Conservation (phyloP, 2,329 filamentous ascomycete species). For the Phialophora verrucosa region DNA sequence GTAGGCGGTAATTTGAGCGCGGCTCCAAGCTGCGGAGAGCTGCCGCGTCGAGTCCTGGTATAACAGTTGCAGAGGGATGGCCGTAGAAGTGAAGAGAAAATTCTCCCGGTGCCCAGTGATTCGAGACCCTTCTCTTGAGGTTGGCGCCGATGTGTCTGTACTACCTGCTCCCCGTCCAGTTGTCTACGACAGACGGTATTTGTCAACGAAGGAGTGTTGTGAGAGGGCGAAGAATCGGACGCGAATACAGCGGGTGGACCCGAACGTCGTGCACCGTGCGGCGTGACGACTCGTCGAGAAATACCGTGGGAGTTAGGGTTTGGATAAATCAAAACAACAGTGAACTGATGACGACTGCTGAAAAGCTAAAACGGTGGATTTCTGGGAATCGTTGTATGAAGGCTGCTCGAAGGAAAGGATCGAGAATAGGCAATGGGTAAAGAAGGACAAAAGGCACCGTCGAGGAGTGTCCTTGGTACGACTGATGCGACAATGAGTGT, state of each 20-base stretch:
- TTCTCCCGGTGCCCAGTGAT: not conserved
- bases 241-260: constrained; percentile 14
- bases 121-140: constrained; percentile 28
- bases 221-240: constrained; percentile 21
- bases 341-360: not conserved
- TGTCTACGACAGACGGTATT: constrained; percentile 30
- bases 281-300: not conserved
- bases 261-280: constrained; percentile 32
- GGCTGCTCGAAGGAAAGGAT: not conserved
- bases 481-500: constrained; percentile 2
- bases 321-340: constrained; percentile 3
- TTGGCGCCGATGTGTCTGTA: constrained; percentile 19
- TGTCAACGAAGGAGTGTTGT: constrained; percentile 31
- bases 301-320: not conserved
- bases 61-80: not conserved
- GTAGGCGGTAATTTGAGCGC: not conserved
- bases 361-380: not conserved
- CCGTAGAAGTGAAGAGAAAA: not conserved
- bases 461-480: not conserved
- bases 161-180: constrained; percentile 22
- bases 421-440: not conserved
- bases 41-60: not conserved
- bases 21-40: not conserved
- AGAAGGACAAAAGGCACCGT: not conserved
- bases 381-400: not conserved